Evolutionary conservation across 139 green algal species (phyloP).

Genomic region (Yamagishiella unicocca): DNA sequence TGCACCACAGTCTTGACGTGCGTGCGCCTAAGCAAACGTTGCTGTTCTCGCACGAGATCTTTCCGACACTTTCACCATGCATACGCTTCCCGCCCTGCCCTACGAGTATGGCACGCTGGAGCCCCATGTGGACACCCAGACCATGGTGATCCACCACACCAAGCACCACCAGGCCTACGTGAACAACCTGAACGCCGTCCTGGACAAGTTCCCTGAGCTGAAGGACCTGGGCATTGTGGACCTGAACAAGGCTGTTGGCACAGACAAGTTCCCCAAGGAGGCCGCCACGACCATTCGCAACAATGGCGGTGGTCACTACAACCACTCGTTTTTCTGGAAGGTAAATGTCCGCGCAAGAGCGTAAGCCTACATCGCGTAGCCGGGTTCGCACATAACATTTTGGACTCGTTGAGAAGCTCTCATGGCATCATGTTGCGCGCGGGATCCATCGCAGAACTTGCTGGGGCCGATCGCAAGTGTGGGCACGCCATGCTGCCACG

Average conservation of each 20-base stretch:
- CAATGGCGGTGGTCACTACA: slow-evolving; percentile 72
- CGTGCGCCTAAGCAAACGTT: not conserved
- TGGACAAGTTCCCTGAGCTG: slow-evolving; percentile 80
- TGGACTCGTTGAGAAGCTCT: too few relatives aligned
- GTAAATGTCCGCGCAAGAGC: too few relatives aligned
- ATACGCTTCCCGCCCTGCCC: slow-evolving; percentile 75
- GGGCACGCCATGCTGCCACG: too few relatives aligned
- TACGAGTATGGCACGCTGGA: slow-evolving; percentile 82
- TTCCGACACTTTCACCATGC: not conserved
- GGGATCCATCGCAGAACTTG: too few relatives aligned
- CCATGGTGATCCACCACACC: slow-evolving; percentile 85
- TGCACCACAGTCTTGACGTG: not conserved
- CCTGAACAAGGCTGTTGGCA: slow-evolving; percentile 69
- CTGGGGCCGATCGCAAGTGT: too few relatives aligned
- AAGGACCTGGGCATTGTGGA: slow-evolving; percentile 73
- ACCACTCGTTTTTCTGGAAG: slow-evolving; percentile 77
- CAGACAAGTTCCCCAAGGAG: slow-evolving; percentile 67
- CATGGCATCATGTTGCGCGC: too few relatives aligned
- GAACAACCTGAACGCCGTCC: slow-evolving; percentile 82
- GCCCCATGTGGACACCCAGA: slow-evolving; percentile 84
- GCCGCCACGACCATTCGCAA: slow-evolving; percentile 77
- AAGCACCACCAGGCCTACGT: slow-evolving; percentile 90
- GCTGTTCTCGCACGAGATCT: not conserved
- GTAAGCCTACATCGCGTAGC: too few relatives aligned
- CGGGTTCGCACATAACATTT: too few relatives aligned